phyloP scores from a whole-genome alignment of 768 basidiomycete genomes.

The Saitozyma sp. region DNA sequence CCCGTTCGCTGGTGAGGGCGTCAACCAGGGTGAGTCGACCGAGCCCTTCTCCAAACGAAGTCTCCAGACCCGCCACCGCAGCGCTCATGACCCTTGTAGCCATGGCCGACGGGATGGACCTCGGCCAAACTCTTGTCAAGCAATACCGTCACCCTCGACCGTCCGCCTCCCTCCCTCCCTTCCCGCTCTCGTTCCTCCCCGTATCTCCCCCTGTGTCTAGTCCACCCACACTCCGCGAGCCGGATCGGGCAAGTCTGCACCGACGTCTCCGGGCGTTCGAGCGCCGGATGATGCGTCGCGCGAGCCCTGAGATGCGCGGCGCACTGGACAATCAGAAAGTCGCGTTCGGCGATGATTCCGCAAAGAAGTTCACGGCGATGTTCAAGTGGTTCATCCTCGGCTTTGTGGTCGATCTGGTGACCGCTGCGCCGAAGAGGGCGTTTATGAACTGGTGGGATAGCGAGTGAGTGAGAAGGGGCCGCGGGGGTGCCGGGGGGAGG shows the following conservation, averaged over 20 bases:
- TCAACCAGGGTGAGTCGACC: too few species aligned
- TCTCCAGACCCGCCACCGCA: too few species aligned
- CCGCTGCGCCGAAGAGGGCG: not conserved
- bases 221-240: not conserved
- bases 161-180: constrained; percentile 1
- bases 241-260: not conserved
- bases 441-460: not conserved
- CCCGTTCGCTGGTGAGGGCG: constrained; percentile 19
- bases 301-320: not conserved
- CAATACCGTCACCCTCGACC: not conserved
- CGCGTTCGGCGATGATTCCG: constrained; percentile 7
- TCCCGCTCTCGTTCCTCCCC: constrained; percentile 7
- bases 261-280: not conserved
- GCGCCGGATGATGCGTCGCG: constrained; percentile 3
- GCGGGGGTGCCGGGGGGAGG: not conserved
- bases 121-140: constrained; percentile 1
- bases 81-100: not conserved
- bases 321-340: constrained; percentile 16
- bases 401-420: not conserved
- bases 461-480: not conserved
- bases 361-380: not conserved
- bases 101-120: constrained; percentile 1
- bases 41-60: too few species aligned
- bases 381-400: constrained; percentile 5
- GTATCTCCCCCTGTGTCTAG: not conserved